Conservation (phyloP, 495 filamentous ascomycete genomes). For the Opeltia flavorubescens region DNA sequence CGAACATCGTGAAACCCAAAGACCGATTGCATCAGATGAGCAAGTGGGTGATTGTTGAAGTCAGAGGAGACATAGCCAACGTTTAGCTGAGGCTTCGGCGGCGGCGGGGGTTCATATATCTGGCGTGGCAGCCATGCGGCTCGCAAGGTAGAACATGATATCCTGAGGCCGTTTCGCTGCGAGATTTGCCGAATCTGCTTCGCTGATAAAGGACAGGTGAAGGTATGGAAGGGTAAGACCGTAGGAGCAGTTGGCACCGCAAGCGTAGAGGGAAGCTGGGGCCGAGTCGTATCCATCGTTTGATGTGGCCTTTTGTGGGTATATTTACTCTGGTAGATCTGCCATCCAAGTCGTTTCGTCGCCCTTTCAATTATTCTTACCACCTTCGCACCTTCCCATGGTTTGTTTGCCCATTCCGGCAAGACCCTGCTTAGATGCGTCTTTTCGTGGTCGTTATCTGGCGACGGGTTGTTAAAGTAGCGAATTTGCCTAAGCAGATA, state of each 20-base stretch:
- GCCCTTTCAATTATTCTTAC: conserved; percentile 80
- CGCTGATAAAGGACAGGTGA: conserved; percentile 85
- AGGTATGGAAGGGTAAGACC: conserved; percentile 96
- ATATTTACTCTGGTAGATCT: conserved; percentile 81
- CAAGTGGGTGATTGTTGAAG: conserved; percentile 97
- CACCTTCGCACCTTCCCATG: conserved; percentile 80
- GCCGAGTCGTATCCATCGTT: conserved; percentile 50
- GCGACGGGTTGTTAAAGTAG: conserved; percentile 17
- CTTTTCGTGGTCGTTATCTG: conserved; percentile 17
- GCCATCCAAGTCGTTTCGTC: conserved; percentile 59
- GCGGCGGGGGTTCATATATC: conserved; percentile 71
- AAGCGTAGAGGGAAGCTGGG: conserved; percentile 59
- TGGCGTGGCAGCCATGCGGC: conserved; percentile 72
- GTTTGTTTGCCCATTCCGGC: conserved; percentile 55
- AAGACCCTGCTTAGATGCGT: conserved; percentile 32
- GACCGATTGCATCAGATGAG: conserved; percentile 96
- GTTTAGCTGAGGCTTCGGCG: conserved; percentile 69
- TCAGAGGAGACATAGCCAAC: conserved; percentile 96
- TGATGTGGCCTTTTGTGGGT: conserved; percentile 45
- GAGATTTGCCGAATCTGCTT: conserved; percentile 93
- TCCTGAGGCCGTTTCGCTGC: conserved; percentile 84
- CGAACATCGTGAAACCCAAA: conserved; percentile 76
- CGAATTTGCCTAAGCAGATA: conserved; percentile 30
- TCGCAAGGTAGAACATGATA: conserved; percentile 76
- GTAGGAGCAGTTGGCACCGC: conserved; percentile 84